Evolutionary conservation across 805 yeast genomes (phyloP), one percentile per base, ranked within the genome.

Genomic region (Cyberlindnera saturnus): DNA sequence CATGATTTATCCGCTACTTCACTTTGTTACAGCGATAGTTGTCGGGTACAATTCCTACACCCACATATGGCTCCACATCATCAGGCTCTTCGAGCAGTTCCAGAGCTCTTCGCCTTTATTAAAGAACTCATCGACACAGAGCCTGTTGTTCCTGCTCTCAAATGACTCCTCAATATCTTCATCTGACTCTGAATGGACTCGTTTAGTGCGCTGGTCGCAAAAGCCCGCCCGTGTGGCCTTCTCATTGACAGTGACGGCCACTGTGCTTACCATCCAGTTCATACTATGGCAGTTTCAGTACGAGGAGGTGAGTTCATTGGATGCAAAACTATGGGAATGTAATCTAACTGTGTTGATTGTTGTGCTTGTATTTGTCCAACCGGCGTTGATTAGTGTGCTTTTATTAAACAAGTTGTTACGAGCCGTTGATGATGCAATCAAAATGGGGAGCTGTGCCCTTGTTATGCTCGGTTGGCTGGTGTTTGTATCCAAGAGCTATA

Each of bases 241-340:
- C 39, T 41, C 60, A 6, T 19, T 45, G n/a, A 57, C 51, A 1
- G 39, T 51, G 9, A 43, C 55, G 1, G 34, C 46, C 2, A 50
- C 52, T 6, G 41, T 56, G 9, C 28, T 52, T 3, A 48, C 53
- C 28, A 50, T 55, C 30, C 58, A 56, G 29, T 52, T 56, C 34
- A 50, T 56, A 7, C 47, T 56, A 13, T 43, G 50, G n/a, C 56
- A 51, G 37, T 41, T 55, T n/a, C 40, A 47, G 18, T 32, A 39
- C 4, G 35, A 43, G 9, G 23, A 37, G 16, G 30, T 29, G 15
- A 26, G 15, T 13, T 9, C 33, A 5, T 36, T 46, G 13, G 48
- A 39, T 13, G 40, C 31, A 8, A 32, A 32, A 14, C 44, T 46
- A 5, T 30, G 37, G 6, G 47, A 47, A 17, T 55, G 57, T 55